Percentiles rank a stretch among this genome's conserved stretches.
phyloP scores from a whole-genome alignment of 2,329 filamentous ascomycete genomes.

The Teratosphaeriaceae sp. region DNA sequence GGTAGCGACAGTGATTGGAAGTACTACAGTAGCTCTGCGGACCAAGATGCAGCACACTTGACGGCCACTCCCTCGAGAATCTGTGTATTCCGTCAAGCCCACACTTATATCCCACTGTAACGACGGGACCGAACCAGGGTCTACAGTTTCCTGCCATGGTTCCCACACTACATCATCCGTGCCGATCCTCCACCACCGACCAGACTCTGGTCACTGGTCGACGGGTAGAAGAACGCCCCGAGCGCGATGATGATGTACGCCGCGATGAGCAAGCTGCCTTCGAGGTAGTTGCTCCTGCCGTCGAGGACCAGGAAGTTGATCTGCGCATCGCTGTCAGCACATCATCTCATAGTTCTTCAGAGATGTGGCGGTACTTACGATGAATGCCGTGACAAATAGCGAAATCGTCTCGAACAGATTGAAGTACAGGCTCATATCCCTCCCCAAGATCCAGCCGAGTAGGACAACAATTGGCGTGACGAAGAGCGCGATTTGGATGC shows the following conservation, averaged over 20 bases:
- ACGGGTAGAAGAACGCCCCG: slow-evolving; percentile 45
- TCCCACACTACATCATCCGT: neutral
- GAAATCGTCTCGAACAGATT: slow-evolving; percentile 60
- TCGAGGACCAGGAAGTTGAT: slow-evolving; percentile 83
- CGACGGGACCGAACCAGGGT: too few relatives aligned
- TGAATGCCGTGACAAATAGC: slow-evolving; percentile 71
- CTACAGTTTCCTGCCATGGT: too few relatives aligned
- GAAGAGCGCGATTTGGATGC: slow-evolving; percentile 75
- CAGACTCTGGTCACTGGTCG: slow-evolving; percentile 33
- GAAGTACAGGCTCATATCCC: slow-evolving; percentile 61
- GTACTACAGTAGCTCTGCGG: too few relatives aligned
- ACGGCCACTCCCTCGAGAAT: too few relatives aligned
- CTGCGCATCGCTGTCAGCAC: slow-evolving; percentile 48
- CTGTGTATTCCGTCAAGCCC: too few relatives aligned
- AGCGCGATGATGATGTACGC: slow-evolving; percentile 73
- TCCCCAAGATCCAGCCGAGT: slow-evolving; percentile 70
- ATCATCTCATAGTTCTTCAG: neutral
- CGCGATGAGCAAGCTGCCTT: slow-evolving; percentile 68
- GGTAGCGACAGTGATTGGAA: too few relatives aligned
- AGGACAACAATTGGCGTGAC: slow-evolving; percentile 70
- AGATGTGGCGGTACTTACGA: too few relatives aligned
- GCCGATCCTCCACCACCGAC: slow-evolving; percentile 32
- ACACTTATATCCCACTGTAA: too few relatives aligned
- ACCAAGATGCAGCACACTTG: too few relatives aligned
- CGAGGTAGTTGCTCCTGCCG: slow-evolving; percentile 75